These are phyloP conservation scores for Neofusicoccum laricinum DNA, from an alignment of 2,329 filamentous ascomycete genomes.

Conservation along the genomic window DNA sequence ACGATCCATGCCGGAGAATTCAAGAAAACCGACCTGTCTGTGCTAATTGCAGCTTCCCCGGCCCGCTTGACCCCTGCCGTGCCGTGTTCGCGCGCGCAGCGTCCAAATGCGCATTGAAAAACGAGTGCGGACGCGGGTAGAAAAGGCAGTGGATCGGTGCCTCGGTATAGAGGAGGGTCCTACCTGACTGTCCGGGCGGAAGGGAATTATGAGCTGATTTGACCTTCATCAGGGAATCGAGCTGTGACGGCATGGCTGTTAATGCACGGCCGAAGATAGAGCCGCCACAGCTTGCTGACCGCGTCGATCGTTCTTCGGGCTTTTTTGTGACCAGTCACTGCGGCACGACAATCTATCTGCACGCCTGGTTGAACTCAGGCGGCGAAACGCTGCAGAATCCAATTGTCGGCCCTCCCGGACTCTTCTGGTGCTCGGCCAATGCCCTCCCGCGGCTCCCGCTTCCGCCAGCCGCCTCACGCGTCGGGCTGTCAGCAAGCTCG, in stretches of 20 bases:
- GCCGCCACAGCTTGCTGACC: not conserved
- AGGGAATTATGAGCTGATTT: not conserved
- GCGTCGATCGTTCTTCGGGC: not conserved
- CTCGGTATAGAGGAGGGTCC: not conserved
- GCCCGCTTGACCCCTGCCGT: not conserved
- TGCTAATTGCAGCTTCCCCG: not conserved
- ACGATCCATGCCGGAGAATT: no score
- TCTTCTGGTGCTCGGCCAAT: not conserved
- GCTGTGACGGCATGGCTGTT: not conserved
- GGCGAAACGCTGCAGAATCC: not conserved
- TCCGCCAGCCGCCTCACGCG: not conserved
- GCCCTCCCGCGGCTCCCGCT: not conserved
- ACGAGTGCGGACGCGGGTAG: not conserved
- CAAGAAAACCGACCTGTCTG: not conserved
- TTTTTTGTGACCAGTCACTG: not conserved
- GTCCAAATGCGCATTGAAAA: not conserved
- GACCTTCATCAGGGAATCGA: not conserved
- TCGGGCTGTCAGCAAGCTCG: not conserved
- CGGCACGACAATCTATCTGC: not conserved
- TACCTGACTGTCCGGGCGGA: not conserved
- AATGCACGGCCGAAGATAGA: not conserved
- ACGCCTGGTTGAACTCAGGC: not conserved
- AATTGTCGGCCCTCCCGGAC: not conserved
- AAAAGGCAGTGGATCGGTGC: not conserved
- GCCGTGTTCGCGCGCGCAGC: not conserved